Evolutionary conservation across 176 grass and related monocot species (phyloP).

Genomic region (Oryza officinalis): DNA sequence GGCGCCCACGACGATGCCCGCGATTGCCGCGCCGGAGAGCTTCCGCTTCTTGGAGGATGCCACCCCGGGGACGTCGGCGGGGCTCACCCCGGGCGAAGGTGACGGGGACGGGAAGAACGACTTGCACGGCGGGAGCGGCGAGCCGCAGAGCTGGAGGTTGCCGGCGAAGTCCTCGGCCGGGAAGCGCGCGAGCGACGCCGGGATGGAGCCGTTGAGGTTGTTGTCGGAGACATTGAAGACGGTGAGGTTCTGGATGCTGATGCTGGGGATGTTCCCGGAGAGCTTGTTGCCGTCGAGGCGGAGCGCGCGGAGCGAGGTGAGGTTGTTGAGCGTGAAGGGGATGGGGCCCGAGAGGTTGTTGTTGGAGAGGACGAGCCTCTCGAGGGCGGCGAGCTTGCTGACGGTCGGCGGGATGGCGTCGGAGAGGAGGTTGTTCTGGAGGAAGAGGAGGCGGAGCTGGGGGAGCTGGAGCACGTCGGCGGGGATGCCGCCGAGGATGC

Average conservation of each 20-base stretch:
- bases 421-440: conserved; percentile 62
- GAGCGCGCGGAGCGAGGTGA: conserved; percentile 47
- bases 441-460: conserved; percentile 48
- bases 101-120: conserved; percentile 64
- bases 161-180: conserved; percentile 56
- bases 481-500: conserved; percentile 58
- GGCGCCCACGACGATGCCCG: conserved; percentile 64
- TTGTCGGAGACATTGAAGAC: conserved; percentile 83
- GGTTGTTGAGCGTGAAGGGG: conserved; percentile 83
- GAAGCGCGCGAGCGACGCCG: conserved; percentile 55
- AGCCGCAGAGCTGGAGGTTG: conserved; percentile 69
- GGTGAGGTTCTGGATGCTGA: conserved; percentile 56
- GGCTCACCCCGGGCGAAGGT: conserved; percentile 37
- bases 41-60: conserved; percentile 42
- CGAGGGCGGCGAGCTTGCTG: conserved; percentile 31
- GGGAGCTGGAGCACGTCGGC: conserved; percentile 55
- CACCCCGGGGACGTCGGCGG: background rate
- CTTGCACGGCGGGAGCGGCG: conserved; percentile 57
- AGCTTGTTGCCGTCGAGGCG: conserved; percentile 61
- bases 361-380: conserved; percentile 63
- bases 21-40: conserved; percentile 68
- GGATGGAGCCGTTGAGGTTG: conserved; percentile 84
- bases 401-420: conserved; percentile 47
- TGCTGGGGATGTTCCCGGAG: conserved; percentile 74
- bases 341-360: conserved; percentile 73